A percentile compares a stretch with the other conserved stretches of the same genome.
These are phyloP conservation scores for Panicum hallii DNA, from an alignment of 202 grass and related monocot species.

Conservation along the genomic window DNA sequence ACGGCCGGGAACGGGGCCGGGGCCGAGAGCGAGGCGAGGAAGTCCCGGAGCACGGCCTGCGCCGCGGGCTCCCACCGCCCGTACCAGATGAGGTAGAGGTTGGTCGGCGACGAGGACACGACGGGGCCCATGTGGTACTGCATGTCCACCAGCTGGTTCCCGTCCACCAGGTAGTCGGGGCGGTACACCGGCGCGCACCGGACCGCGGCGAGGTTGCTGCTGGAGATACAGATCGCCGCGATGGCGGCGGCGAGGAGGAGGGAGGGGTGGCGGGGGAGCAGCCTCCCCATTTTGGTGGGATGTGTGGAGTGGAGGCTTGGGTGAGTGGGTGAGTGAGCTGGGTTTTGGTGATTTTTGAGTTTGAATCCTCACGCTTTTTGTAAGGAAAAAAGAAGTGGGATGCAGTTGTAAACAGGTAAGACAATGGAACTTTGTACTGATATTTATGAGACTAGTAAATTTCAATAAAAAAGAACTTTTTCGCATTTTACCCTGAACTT, in stretches of 20 bases:
- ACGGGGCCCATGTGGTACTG: slow-evolving; percentile 92
- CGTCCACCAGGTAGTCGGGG: slow-evolving; percentile 55
- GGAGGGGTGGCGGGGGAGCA: slow-evolving; percentile 31
- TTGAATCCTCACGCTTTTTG: slow-evolving; percentile 11
- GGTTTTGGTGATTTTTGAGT: slow-evolving; percentile 28
- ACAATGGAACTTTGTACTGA: background rate
- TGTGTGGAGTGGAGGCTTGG: slow-evolving; percentile 1
- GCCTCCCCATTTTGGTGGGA: slow-evolving; percentile 50
- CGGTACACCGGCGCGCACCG: slow-evolving; percentile 46
- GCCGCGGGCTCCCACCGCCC: slow-evolving; percentile 68
- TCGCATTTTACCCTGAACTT: too few species aligned
- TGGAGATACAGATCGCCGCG: slow-evolving; percentile 23
- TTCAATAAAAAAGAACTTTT: too few species aligned
- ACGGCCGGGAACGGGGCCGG: slow-evolving; percentile 59
- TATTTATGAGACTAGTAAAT: too few species aligned
- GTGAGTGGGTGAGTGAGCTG: background rate
- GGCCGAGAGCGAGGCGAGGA: slow-evolving; percentile 70
- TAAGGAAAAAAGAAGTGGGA: background rate
- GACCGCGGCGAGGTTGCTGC: slow-evolving; percentile 13
- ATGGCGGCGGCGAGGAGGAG: slow-evolving; percentile 1
- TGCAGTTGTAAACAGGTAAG: background rate
- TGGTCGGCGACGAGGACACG: slow-evolving; percentile 61
- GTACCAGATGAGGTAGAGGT: slow-evolving; percentile 93
- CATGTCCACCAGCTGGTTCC: slow-evolving; percentile 72
- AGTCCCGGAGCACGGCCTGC: slow-evolving; percentile 78